A percentile compares a stretch with the other conserved stretches of the same genome.
phyloP scores from a whole-genome alignment of 345 rosid species.

The Mallotus nudiflorus region DNA sequence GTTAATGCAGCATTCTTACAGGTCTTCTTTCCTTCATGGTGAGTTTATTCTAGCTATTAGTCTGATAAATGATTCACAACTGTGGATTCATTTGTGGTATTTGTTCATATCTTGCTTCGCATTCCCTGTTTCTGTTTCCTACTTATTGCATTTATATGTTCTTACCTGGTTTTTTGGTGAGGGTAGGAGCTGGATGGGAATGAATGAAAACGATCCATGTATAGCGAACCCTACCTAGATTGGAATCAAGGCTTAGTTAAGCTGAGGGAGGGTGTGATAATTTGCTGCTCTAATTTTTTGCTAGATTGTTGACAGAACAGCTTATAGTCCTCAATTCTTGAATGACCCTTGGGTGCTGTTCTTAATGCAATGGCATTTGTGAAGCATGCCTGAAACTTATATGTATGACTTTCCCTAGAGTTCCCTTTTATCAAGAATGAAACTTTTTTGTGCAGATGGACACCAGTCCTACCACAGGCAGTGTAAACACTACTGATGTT shows the following conservation, averaged over 20 bases:
- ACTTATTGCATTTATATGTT: neutral
- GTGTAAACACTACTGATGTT: conserved; percentile 69
- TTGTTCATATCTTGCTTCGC: conserved; percentile 7
- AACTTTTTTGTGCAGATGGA: conserved; percentile 67
- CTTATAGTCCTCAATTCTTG: neutral
- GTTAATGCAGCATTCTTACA: conserved; percentile 85
- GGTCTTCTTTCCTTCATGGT: conserved; percentile 99
- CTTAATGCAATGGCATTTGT: neutral
- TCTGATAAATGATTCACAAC: neutral
- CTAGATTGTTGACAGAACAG: neutral
- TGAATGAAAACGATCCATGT: neutral
- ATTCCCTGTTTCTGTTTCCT: neutral
- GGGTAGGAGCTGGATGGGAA: neutral
- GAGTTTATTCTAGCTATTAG: conserved; percentile 29
- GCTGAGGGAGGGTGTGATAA: neutral
- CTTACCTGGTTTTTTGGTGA: neutral
- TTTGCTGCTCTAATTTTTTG: neutral
- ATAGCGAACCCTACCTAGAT: neutral
- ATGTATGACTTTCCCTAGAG: neutral
- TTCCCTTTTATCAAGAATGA: conserved; percentile 11
- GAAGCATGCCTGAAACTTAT: conserved; percentile 10
- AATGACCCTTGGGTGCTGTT: neutral
- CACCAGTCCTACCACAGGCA: conserved; percentile 95
- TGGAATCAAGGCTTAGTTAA: too few species aligned
- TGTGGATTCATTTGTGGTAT: neutral